Percentiles rank a stretch among this genome's conserved stretches.
Conservation (phyloP, 371 early-diverging fungal species). For the Mortierella sp. region DNA sequence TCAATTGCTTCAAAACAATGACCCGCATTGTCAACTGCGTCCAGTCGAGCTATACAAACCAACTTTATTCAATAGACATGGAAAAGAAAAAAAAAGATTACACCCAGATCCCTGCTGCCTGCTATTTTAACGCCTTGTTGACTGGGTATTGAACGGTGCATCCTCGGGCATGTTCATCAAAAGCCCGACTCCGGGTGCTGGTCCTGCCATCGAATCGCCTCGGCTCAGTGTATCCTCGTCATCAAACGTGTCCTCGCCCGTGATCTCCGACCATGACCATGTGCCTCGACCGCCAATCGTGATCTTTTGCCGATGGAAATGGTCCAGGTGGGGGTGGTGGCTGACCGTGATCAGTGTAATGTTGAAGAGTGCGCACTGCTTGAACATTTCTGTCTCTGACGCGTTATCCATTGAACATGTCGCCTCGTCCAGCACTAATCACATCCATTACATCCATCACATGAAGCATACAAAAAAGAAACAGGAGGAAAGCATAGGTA, state of each 20-base stretch:
- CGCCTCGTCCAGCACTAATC: constrained; percentile 80
- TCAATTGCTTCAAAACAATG: too few species aligned
- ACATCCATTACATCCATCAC: too few species aligned
- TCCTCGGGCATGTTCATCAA: not conserved
- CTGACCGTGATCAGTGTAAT: constrained; percentile 78
- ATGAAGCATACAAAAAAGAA: too few species aligned
- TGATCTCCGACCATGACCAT: constrained; percentile 27
- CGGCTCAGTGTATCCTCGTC: not conserved
- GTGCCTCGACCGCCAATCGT: constrained; percentile 58
- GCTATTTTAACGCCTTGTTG: too few species aligned
- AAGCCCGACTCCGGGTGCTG: constrained; percentile 1
- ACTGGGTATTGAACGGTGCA: constrained; percentile 1
- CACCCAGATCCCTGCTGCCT: too few species aligned
- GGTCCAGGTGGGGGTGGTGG: constrained; percentile 63
- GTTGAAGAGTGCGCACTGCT: constrained; percentile 55
- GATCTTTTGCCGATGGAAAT: constrained; percentile 62
- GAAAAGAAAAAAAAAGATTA: too few species aligned
- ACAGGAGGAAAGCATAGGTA: too few species aligned
- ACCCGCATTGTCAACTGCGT: too few species aligned
- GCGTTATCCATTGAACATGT: constrained; percentile 74
- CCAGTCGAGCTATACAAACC: too few species aligned
- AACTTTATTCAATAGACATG: too few species aligned
- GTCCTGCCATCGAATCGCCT: not conserved
- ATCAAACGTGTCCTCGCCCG: not conserved
- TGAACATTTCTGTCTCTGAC: constrained; percentile 65